Conservation (phyloP, 2,329 filamentous ascomycete genomes). For the Pestalotiopsis fici region DNA sequence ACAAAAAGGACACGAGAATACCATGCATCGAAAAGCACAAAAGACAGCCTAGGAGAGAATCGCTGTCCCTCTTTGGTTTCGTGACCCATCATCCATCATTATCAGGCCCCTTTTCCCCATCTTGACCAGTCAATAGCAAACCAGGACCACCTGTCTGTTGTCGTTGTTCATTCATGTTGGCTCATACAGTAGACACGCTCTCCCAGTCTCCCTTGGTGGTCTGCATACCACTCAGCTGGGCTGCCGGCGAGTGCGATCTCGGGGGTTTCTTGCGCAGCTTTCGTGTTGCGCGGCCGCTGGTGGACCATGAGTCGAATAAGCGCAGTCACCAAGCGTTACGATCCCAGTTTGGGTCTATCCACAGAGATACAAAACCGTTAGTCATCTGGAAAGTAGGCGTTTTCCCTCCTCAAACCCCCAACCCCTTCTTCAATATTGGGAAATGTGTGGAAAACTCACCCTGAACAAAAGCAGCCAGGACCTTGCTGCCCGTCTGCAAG, state of each 20-base stretch:
- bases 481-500: conserved; percentile 96
- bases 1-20: background rate
- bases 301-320: conserved; percentile 32
- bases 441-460: conserved; percentile 53
- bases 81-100: background rate
- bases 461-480: conserved; percentile 94
- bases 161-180: background rate
- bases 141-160: background rate
- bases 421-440: no score
- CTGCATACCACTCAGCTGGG: conserved; percentile 3
- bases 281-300: conserved; percentile 32
- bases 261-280: conserved; percentile 45
- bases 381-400: conserved; percentile 42
- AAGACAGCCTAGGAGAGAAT: background rate
- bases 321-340: conserved; percentile 77
- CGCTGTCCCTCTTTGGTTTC: background rate
- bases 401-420: no score
- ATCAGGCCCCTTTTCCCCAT: background rate
- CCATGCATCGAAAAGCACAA: background rate
- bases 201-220: conserved; percentile 7
- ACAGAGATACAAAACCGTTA: background rate
- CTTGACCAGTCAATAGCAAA: background rate
- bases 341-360: conserved; percentile 82
- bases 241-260: conserved; percentile 9
- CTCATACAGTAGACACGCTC: background rate